A percentile compares a stretch with the other conserved stretches of the same genome.
Conservation (phyloP, 768 basidiomycete species). For the Suillus occidentalis region DNA sequence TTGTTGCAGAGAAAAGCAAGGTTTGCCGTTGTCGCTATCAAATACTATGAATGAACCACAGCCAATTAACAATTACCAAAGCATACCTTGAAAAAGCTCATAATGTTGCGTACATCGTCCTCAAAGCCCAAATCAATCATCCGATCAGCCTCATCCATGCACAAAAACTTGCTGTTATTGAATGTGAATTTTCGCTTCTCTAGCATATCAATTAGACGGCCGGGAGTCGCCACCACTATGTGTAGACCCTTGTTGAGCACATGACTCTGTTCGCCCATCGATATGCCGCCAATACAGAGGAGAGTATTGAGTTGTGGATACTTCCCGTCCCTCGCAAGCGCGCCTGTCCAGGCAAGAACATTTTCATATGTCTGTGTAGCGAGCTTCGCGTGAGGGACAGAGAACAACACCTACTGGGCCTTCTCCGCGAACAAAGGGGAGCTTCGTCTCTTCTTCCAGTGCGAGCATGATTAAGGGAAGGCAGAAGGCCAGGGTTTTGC, state of each 20-base stretch:
- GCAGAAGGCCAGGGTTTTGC: conserved; percentile 98
- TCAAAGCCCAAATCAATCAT: conserved; percentile 99
- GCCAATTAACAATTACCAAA: not conserved
- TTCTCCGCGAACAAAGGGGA: conserved; percentile 90
- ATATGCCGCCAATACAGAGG: conserved; percentile 96
- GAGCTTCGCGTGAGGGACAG: conserved; percentile 96
- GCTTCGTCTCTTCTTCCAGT: conserved; percentile 87
- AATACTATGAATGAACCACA: conserved; percentile 9
- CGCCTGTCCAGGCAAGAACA: conserved; percentile 79
- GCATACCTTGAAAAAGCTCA: conserved; percentile 95
- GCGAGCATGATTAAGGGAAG: conserved; percentile 97
- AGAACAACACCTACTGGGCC: conserved; percentile 96
- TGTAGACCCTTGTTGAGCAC: conserved; percentile 90
- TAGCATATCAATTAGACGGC: conserved; percentile 95
- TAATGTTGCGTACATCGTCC: conserved; percentile 97
- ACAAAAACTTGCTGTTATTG: conserved; percentile 91
- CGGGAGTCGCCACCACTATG: conserved; percentile 95
- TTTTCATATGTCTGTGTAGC: conserved; percentile 98
- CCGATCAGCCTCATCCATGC: conserved; percentile 99
- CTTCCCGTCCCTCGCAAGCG: conserved; percentile 73
- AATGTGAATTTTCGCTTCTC: conserved; percentile 94
- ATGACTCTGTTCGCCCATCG: conserved; percentile 96
- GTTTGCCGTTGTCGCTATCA: conserved; percentile 92
- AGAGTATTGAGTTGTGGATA: conserved; percentile 88
- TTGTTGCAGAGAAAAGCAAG: conserved; percentile 95